Evolutionary conservation across 768 basidiomycete genomes (phyloP).

Genomic region (Leccinum disarticulatum): DNA sequence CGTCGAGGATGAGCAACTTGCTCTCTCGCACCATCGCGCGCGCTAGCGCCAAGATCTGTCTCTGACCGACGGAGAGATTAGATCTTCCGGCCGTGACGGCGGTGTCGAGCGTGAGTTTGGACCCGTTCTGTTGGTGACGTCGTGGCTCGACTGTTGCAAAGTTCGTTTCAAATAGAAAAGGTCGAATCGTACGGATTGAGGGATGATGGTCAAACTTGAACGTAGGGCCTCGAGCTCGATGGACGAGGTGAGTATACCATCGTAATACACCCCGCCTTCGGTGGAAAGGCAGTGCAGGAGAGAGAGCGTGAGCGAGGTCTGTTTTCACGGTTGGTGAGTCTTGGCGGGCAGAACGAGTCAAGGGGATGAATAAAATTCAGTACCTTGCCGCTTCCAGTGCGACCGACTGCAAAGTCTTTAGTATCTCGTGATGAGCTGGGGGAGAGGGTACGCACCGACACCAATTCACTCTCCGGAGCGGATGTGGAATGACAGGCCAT

Average conservation of each 20-base stretch:
- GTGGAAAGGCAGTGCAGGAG: conserved; percentile 49
- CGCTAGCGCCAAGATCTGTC: conserved; percentile 49
- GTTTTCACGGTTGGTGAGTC: too few species aligned
- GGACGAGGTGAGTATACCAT: conserved; percentile 46
- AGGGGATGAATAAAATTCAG: too few species aligned
- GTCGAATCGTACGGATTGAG: conserved; percentile 29
- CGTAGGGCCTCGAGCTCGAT: conserved; percentile 58
- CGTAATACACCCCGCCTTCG: conserved; percentile 52
- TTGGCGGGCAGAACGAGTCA: too few species aligned
- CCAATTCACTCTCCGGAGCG: conserved; percentile 9
- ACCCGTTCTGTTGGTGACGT: neutral
- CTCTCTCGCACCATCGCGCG: conserved; percentile 41
- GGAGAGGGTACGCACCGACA: conserved; percentile 3
- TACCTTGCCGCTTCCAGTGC: conserved; percentile 11
- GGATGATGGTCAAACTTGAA: conserved; percentile 60
- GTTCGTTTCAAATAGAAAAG: neutral
- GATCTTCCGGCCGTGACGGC: conserved; percentile 37
- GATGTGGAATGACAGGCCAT: conserved; percentile 5
- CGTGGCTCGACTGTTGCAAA: conserved; percentile 20
- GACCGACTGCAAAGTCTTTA: conserved; percentile 4
- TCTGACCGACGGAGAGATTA: conserved; percentile 44
- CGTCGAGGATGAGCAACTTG: conserved; percentile 48
- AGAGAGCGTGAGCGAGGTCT: too few species aligned
- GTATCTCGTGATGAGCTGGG: neutral
- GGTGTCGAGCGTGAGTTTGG: conserved; percentile 43